Evolutionary conservation across 1,284 basidiomycete genomes (phyloP).

Genomic region (Psilocybe mexicana): DNA sequence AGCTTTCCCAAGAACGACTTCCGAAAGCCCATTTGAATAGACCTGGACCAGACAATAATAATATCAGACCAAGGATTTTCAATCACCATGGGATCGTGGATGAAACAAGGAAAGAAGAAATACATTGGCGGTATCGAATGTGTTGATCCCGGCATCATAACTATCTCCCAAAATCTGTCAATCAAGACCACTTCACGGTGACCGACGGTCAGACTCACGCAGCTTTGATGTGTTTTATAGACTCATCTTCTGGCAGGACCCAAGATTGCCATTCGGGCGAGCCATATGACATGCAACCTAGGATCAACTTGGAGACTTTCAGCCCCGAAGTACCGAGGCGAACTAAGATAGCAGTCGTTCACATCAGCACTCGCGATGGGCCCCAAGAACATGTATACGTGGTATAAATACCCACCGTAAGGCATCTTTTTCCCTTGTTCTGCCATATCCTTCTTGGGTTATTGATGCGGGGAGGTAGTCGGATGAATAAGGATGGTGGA

Average conservation of each 20-base stretch:
- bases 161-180: constrained; percentile 26
- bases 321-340: too few species aligned
- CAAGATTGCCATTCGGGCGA: constrained; percentile 50
- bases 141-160: constrained; percentile 65
- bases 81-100: not conserved
- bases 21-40: constrained; percentile 75
- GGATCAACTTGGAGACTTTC: not conserved
- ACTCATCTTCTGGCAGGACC: constrained; percentile 60
- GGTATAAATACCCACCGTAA: too few species aligned
- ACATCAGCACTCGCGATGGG: too few species aligned
- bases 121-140: constrained; percentile 68
- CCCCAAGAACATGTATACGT: too few species aligned
- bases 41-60: constrained; percentile 30
- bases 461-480: too few species aligned
- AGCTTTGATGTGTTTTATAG: constrained; percentile 56
- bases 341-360: too few species aligned
- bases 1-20: constrained; percentile 76
- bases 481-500: too few species aligned
- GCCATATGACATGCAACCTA: constrained; percentile 49
- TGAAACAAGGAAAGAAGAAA: constrained; percentile 2
- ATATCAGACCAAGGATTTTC: not conserved
- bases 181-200: not conserved
- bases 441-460: too few species aligned
- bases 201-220: constrained; percentile 37
- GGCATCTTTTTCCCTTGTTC: too few species aligned